Evolutionary conservation across 75 land plant species (phyloP).

Genomic region (Chamaecyparis obtusa): DNA sequence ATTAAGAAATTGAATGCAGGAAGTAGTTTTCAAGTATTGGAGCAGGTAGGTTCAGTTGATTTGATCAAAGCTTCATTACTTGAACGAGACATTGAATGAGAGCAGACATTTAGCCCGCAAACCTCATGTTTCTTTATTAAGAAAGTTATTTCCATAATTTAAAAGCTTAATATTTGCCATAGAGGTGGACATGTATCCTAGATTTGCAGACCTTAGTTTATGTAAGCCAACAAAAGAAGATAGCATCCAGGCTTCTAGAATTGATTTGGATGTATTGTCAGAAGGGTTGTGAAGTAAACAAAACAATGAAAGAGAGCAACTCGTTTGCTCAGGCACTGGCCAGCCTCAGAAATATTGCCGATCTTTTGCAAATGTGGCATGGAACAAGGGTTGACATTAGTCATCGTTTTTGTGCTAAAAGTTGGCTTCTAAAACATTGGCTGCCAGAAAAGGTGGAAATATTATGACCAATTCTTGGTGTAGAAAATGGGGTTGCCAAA

Average conservation of each 20-base stretch:
- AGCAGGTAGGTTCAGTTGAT: background rate
- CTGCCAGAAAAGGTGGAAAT: background rate
- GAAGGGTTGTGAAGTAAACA: slow-evolving; percentile 12
- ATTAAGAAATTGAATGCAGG: background rate
- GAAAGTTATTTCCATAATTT: slow-evolving; percentile 12
- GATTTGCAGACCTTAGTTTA: slow-evolving; percentile 4
- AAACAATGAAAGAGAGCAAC: background rate
- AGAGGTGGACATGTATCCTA: background rate
- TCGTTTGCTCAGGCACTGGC: background rate
- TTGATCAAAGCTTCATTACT: background rate
- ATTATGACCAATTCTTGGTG: background rate
- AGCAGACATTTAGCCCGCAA: background rate
- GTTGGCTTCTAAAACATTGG: slow-evolving; percentile 8
- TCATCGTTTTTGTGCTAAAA: background rate
- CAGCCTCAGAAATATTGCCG: slow-evolving; percentile 5
- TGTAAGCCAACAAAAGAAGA: background rate
- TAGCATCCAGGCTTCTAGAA: slow-evolving; percentile 11
- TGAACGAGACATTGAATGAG: background rate
- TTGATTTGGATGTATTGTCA: slow-evolving; percentile 14
- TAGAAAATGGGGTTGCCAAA: slow-evolving; percentile 13
- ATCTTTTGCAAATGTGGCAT: background rate
- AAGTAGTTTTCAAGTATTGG: slow-evolving; percentile 2
- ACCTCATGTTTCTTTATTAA: slow-evolving; percentile 6
- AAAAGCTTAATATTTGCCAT: slow-evolving; percentile 5
- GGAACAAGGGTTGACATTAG: background rate